Base-by-base conservation (phyloP, 805 yeast genomes). In the Barnettozyma salicaria region DNA sequence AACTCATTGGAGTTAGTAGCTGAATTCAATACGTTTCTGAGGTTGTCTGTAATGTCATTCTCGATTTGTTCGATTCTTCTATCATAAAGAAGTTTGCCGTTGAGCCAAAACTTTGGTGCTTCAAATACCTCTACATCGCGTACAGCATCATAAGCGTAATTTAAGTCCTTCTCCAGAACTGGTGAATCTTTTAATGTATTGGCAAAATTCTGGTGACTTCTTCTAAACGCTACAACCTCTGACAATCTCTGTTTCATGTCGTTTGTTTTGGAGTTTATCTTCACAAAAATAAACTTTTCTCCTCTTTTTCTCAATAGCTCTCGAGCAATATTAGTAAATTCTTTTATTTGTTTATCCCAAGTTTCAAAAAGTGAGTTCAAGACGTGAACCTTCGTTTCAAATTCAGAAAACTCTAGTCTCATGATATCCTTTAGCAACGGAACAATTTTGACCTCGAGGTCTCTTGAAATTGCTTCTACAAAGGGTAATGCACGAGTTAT, bases 281-380 rank as follows among this genome's bases (percentile, higher is more conserved):
- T 74, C 16, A 86, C 73, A 17, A 79, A 71, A 11, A 80, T 68
- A 51, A 81, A 80, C 41, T 76, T 78, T 37, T 83, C 90, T 7
- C 77, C 75, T 29, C 92, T 61, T 48, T 78, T 83, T 44, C 96
- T 65, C 27, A 84, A 64, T 4, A 83, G 58, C 42, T 89, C 96
- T 39, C 97, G 70, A 1, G 86, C 74, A 29, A 82, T 53, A 35
- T 74, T 70, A 2, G 78, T 72, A 60, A 80, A 75, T 38, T 77
- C 84, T 50, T 80, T 78, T 9, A 77, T 53, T 27, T 73, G 70
- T 19, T 65, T 68, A 25, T 86, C 94, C 65, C 89, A 74, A 1
- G 67, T 56, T 2, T 54, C 59, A 22, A 78, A 65, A 1, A 70
- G 51, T 0, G 52, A 40, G 2, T 54, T 45, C 0, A 73, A 45